Conservation (phyloP, 2,329 filamentous ascomycete species). For the Fusarium palustre region DNA sequence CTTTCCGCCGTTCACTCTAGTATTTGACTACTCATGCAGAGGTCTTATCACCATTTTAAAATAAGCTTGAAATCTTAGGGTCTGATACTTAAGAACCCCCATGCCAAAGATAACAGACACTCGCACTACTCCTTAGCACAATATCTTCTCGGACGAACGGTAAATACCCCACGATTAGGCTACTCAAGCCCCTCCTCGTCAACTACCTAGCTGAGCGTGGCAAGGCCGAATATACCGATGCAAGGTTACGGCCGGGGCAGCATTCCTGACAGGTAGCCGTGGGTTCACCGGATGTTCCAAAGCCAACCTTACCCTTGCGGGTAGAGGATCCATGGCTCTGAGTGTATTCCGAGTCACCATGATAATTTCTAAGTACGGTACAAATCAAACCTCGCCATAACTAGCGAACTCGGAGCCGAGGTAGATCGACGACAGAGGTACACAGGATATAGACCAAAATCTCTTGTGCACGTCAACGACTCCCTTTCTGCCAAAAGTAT, state of each 20-base stretch:
- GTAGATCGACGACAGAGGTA: conserved; percentile 21
- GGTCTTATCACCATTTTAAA: no score
- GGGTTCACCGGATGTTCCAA: neutral
- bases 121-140: no score
- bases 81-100: no score
- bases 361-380: neutral
- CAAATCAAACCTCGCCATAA: neutral
- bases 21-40: no score
- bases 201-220: no score
- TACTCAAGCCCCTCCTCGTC: no score
- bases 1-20: no score
- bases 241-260: neutral
- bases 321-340: neutral
- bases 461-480: conserved; percentile 20
- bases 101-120: no score
- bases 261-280: neutral
- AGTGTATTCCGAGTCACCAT: neutral
- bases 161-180: no score
- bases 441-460: conserved; percentile 17
- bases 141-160: no score
- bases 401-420: conserved; percentile 15
- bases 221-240: no score
- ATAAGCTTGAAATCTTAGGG: no score
- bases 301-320: neutral
- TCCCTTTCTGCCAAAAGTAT: conserved; percentile 14